These are phyloP conservation scores for Fusarium buxicola DNA, from an alignment of 2,329 filamentous ascomycete genomes.

Conservation along the genomic window DNA sequence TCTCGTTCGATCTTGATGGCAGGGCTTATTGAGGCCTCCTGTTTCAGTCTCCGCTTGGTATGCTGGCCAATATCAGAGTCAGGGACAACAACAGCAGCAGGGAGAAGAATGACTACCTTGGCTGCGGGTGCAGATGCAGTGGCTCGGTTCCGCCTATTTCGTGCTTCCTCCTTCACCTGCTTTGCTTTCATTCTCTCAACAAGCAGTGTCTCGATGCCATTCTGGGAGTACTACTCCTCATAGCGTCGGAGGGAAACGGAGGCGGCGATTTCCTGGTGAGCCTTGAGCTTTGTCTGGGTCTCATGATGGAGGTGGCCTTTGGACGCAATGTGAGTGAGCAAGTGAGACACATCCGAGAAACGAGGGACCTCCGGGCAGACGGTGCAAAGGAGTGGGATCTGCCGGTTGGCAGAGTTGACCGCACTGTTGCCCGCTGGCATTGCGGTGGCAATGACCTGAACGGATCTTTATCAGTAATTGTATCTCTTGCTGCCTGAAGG, in stretches of 20 bases:
- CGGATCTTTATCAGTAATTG: constrained; percentile 34
- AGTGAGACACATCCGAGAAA: constrained; percentile 91
- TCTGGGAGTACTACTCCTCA: constrained; percentile 80
- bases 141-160: constrained; percentile 59
- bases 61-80: constrained; percentile 34
- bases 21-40: constrained; percentile 30
- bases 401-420: constrained; percentile 42
- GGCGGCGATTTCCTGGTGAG: constrained; percentile 75
- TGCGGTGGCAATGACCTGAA: constrained; percentile 55
- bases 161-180: constrained; percentile 71
- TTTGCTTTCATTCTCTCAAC: constrained; percentile 83
- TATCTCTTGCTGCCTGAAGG: neutral
- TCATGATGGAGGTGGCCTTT: constrained; percentile 90
- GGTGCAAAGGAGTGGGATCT: constrained; percentile 80
- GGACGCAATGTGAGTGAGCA: constrained; percentile 91
- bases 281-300: constrained; percentile 82
- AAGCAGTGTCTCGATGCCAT: constrained; percentile 78
- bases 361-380: constrained; percentile 83
- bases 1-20: constrained; percentile 48
- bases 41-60: constrained; percentile 48
- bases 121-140: constrained; percentile 24
- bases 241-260: constrained; percentile 73
- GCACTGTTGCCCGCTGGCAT: constrained; percentile 34
- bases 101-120: constrained; percentile 37
- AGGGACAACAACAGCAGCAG: neutral